Evolutionary conservation across 805 yeast genomes (phyloP), one percentile per base, ranked within the genome.

Genomic region (Phaffomyces antillensis): DNA sequence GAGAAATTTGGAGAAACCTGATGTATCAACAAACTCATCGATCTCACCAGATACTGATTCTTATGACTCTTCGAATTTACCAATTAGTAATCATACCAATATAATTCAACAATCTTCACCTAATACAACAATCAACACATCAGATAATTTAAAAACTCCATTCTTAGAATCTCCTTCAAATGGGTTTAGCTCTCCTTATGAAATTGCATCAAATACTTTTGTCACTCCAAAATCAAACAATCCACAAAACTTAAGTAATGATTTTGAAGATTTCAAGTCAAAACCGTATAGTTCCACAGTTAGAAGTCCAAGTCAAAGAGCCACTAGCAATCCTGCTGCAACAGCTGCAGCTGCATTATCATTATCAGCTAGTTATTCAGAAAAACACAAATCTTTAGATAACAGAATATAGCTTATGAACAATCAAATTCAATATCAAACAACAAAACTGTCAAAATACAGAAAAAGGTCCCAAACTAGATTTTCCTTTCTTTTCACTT

Each of bases 171-270:
- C 42, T 4, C 59, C 58, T 7, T 55, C 65, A 33, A 44, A 54
- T 33, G 87, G 87, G 0, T 76, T 83, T 58, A 73, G 82, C 0
- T 81, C 88, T 7, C 88, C 89, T 2, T 83, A 80, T 52, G 66
- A 81, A 39, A 61, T 81, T 47, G 84, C 86, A 0, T 76, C 85
- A 0, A 86, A 86, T 1, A 55, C 76, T 28, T 57, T 74, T 41
- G 33, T 31, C 17, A 73, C 86, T 0, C 83, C 85, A 2, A 72
- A 70, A 49, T 55, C 66, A 28, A 28, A 28, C 13, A 28, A 13
- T 28, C 11, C 30, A 10, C 30, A 28, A 28, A 28, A 28, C 2
- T 51, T 41, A 16, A 39, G 47, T 13, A 54, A 12, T 20, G 26
- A 15, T 7, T 20, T 51, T 20, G 9, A 42, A 6, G 62, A 57